These are phyloP conservation scores for Botrytis elliptica DNA, from an alignment of 2,329 filamentous ascomycete species.

Conservation along the genomic window DNA sequence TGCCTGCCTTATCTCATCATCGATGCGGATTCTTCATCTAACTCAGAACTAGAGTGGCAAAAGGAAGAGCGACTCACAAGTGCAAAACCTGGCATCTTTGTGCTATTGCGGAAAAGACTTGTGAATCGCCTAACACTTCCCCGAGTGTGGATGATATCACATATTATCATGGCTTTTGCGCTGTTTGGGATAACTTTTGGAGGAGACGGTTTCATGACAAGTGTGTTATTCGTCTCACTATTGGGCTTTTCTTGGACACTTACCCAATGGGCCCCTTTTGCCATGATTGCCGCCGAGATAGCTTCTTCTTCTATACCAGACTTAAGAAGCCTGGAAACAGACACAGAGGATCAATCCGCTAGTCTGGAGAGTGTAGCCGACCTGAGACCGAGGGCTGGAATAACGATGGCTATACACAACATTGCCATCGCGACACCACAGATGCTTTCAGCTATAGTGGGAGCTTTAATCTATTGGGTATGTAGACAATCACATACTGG, in stretches of 20 bases:
- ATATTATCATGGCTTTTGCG: not conserved
- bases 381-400: not conserved
- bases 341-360: not conserved
- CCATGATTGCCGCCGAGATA: not conserved
- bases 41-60: not conserved
- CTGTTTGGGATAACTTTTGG: not conserved
- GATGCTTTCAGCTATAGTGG: not conserved
- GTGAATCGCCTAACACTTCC: not conserved
- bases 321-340: not conserved
- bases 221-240: not conserved
- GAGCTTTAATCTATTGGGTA: not conserved
- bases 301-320: not conserved
- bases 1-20: not conserved
- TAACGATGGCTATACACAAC: slow-evolving; percentile 12
- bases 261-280: not conserved
- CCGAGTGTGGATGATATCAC: slow-evolving; percentile 1
- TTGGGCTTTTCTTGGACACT: not conserved
- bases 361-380: not conserved
- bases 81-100: not conserved
- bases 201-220: not conserved
- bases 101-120: not conserved
- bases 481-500: not conserved
- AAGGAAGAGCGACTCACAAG: not conserved
- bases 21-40: not conserved
- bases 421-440: not conserved